These are phyloP conservation scores for Crithidia bombi DNA, from an alignment of 208 protist genomes.

Conservation along the genomic window DNA sequence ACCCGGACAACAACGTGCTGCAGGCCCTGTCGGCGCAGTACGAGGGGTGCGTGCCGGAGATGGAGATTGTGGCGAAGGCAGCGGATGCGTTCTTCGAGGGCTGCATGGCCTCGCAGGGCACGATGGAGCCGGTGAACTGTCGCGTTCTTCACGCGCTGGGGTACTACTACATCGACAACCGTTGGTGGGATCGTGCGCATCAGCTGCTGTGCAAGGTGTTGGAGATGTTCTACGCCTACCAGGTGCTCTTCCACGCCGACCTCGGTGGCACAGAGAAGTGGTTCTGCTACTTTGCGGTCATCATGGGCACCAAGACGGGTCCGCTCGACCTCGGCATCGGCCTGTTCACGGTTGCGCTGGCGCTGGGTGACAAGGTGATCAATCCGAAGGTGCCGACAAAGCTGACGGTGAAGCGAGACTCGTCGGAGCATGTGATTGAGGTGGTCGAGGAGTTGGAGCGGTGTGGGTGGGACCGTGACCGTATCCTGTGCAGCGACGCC, in stretches of 20 bases:
- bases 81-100: constrained; percentile 45
- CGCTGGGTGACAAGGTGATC: constrained; percentile 34
- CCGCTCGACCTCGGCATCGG: constrained; percentile 78
- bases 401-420: constrained; percentile 42
- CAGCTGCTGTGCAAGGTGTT: constrained; percentile 51
- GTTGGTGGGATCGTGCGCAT: constrained; percentile 39
- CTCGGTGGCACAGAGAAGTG: constrained; percentile 42
- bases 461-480: constrained; percentile 65
- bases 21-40: constrained; percentile 38
- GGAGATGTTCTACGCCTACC: constrained; percentile 63
- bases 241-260: constrained; percentile 35
- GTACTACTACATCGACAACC: constrained; percentile 58
- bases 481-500: constrained; percentile 55
- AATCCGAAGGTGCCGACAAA: constrained; percentile 48
- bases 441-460: constrained; percentile 58
- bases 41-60: constrained; percentile 25
- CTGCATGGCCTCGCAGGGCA: constrained; percentile 41
- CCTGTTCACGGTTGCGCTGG: constrained; percentile 62
- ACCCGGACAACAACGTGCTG: constrained; percentile 62
- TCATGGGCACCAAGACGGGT: constrained; percentile 71
- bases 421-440: constrained; percentile 39
- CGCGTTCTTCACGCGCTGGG: constrained; percentile 42
- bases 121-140: constrained; percentile 52
- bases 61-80: constrained; percentile 38
- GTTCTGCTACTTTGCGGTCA: constrained; percentile 54